These are phyloP conservation scores for Microsporum canis DNA, from an alignment of 2,329 filamentous ascomycete species.

Conservation along the genomic window DNA sequence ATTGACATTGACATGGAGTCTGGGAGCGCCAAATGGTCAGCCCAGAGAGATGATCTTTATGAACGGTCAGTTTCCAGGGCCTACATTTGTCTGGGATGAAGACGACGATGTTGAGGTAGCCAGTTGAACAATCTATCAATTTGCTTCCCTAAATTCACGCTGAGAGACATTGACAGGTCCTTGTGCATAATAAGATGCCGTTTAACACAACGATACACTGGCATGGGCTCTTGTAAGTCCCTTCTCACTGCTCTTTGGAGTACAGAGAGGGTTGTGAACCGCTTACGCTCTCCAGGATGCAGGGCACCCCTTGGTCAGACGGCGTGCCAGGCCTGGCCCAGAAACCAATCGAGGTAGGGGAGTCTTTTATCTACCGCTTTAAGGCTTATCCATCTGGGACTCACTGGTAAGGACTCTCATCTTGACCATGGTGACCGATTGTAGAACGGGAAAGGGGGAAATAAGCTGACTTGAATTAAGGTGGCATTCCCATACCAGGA, in stretches of 20 bases:
- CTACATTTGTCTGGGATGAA: conserved; percentile 12
- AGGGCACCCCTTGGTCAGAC: conserved; percentile 16
- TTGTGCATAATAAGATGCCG: conserved; percentile 10
- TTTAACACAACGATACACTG: conserved; percentile 15
- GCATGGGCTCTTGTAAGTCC: conserved; percentile 15
- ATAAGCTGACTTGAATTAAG: neutral
- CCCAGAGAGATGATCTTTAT: conserved; percentile 13
- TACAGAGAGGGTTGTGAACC: neutral
- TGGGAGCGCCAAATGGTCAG: conserved; percentile 18
- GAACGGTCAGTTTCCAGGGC: conserved; percentile 15
- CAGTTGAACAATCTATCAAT: neutral
- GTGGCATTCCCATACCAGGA: neutral
- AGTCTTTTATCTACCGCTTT: conserved; percentile 24
- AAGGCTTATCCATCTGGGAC: conserved; percentile 28
- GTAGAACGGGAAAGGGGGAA: neutral
- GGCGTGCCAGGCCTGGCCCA: conserved; percentile 16
- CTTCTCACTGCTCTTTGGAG: conserved; percentile 14
- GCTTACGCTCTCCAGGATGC: conserved; percentile 6
- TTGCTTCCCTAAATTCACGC: neutral
- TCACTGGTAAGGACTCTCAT: conserved; percentile 20
- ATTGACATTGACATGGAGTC: conserved; percentile 6
- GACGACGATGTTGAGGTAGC: conserved; percentile 12
- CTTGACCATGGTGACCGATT: conserved; percentile 17
- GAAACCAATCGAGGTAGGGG: conserved; percentile 16
- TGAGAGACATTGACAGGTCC: neutral